Evolutionary conservation across 2,329 filamentous ascomycete species (phyloP).

Genomic region (Alternaria hordeiaustralica): DNA sequence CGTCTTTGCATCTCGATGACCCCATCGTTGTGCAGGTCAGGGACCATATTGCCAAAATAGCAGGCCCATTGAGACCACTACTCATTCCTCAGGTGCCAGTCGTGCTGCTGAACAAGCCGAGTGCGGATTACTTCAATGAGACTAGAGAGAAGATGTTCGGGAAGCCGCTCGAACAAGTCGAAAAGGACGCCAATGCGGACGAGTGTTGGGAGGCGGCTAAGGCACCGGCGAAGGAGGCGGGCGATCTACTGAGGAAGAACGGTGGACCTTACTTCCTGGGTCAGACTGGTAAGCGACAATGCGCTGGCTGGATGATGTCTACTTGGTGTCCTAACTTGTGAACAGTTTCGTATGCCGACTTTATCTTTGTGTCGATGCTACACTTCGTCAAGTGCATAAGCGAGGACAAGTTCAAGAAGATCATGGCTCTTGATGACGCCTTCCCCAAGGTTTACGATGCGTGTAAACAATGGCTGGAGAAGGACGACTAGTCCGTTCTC

Average conservation of each 20-base stretch:
- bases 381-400: conserved; percentile 51
- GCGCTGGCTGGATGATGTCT: conserved; percentile 29
- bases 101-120: conserved; percentile 59
- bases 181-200: conserved; percentile 58
- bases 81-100: conserved; percentile 56
- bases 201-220: conserved; percentile 57
- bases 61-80: conserved; percentile 22
- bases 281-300: conserved; percentile 46
- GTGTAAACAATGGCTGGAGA: conserved; percentile 50
- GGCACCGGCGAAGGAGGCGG: conserved; percentile 46
- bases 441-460: conserved; percentile 49
- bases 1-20: conserved; percentile 64
- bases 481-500: conserved; percentile 37
- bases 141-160: conserved; percentile 60
- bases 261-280: conserved; percentile 68
- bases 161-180: conserved; percentile 60
- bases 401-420: conserved; percentile 48
- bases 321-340: not conserved
- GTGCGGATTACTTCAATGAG: conserved; percentile 61
- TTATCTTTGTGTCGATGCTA: conserved; percentile 61
- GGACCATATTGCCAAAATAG: conserved; percentile 43
- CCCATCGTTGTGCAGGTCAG: conserved; percentile 57
- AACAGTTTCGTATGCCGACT: conserved; percentile 52
- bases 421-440: conserved; percentile 49
- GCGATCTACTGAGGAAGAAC: conserved; percentile 60